A percentile compares a stretch with the other conserved stretches of the same genome.
These are phyloP conservation scores for Globisporangium nunn DNA, from an alignment of 352 stramenopile genomes.

Conservation along the genomic window DNA sequence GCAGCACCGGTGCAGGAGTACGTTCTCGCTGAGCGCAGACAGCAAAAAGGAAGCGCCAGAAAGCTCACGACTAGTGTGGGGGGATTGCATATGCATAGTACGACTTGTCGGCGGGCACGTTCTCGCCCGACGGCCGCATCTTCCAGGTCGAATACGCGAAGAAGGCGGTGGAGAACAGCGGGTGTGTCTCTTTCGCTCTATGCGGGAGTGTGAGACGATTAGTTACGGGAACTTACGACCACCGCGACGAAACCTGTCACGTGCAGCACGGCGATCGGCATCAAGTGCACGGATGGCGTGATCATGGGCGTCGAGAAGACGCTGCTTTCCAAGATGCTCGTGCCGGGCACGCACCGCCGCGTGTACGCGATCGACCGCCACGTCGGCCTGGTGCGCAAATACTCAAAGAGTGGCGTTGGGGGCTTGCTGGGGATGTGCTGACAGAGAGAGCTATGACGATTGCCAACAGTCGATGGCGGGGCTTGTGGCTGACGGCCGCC, in stretches of 20 bases:
- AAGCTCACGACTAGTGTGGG: neutral
- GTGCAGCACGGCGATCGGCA: conserved; percentile 92
- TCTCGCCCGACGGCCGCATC: conserved; percentile 97
- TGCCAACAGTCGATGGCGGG: conserved; percentile 85
- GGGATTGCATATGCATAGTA: conserved; percentile 27
- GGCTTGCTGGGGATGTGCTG: neutral
- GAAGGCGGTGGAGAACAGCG: conserved; percentile 97
- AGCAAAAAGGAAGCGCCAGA: no score
- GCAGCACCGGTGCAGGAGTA: conserved; percentile 76
- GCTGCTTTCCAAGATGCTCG: conserved; percentile 90
- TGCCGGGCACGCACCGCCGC: conserved; percentile 82
- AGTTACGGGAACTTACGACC: neutral
- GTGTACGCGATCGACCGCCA: conserved; percentile 90
- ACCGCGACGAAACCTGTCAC: no score
- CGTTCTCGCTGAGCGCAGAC: conserved; percentile 1
- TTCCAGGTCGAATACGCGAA: conserved; percentile 99
- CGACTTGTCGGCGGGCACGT: conserved; percentile 89
- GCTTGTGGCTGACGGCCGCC: conserved; percentile 92
- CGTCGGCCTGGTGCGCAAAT: conserved; percentile 66
- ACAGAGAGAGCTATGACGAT: neutral
- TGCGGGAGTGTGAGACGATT: no score
- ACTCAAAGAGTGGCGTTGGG: no score
- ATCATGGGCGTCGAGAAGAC: conserved; percentile 98
- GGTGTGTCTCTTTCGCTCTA: conserved; percentile 23
- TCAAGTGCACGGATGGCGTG: conserved; percentile 96